Conservation (phyloP, 1,284 basidiomycete species). For the Mycosarcoma mackinlayi region DNA sequence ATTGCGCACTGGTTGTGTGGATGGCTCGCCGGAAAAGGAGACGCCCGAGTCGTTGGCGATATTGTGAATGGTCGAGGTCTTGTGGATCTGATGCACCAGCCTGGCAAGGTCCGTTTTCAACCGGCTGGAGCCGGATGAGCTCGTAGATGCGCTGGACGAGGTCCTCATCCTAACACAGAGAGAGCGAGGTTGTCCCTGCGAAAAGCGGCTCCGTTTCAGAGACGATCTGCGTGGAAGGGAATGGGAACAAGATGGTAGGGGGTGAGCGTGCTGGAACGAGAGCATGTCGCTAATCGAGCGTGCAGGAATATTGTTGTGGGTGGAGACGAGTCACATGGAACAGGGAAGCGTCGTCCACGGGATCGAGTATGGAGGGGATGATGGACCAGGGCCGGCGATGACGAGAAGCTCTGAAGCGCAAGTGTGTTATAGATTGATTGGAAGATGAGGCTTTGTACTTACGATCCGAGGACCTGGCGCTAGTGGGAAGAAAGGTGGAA, state of each 20-base stretch:
- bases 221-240: constrained; percentile 14
- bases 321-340: no score
- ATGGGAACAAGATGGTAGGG: constrained; percentile 8
- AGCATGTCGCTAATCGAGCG: constrained; percentile 20
- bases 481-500: no score
- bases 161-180: constrained; percentile 34
- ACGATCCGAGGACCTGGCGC: no score
- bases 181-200: constrained; percentile 14
- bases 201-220: constrained; percentile 27
- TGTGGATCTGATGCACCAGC: constrained; percentile 36
- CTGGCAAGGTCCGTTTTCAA: constrained; percentile 26
- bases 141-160: neutral
- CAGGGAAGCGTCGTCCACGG: no score
- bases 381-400: no score
- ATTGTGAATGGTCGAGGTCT: constrained; percentile 43
- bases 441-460: no score
- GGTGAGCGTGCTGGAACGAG: constrained; percentile 28
- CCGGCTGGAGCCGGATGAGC: constrained; percentile 14
- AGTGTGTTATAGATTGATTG: no score
- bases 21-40: constrained; percentile 29
- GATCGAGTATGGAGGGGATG: neutral
- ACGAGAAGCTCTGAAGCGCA: no score
- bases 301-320: neutral
- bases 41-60: constrained; percentile 52
- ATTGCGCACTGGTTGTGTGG: constrained; percentile 12